Conservation (phyloP, 2,329 filamentous ascomycete genomes). For the Cladosporium sp. region DNA sequence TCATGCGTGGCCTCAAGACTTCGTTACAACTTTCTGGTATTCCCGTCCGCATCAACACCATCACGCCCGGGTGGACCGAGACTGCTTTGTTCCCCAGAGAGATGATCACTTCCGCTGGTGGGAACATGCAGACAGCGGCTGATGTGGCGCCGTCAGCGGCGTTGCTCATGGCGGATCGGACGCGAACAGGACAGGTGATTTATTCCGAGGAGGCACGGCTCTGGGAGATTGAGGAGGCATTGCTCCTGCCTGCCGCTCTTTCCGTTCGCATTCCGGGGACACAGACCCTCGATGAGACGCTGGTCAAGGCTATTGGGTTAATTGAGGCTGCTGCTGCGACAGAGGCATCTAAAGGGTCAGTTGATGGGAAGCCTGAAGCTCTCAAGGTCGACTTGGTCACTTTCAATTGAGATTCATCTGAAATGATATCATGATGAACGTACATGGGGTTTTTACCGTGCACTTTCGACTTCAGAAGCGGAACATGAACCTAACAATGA, state of each 20-base stretch:
- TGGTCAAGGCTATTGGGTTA: not conserved
- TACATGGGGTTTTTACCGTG: not conserved
- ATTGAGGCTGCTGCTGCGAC: not conserved
- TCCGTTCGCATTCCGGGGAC: not conserved
- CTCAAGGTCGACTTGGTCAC: not conserved
- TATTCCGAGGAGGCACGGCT: slow-evolving; percentile 52
- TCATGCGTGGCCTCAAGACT: slow-evolving; percentile 50
- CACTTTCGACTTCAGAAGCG: not conserved
- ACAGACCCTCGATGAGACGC: not conserved
- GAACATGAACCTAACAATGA: not conserved
- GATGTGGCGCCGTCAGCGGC: slow-evolving; percentile 53
- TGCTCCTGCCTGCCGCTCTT: slow-evolving; percentile 26
- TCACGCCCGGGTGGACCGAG: slow-evolving; percentile 58
- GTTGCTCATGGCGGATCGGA: slow-evolving; percentile 51
- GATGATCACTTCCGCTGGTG: slow-evolving; percentile 42
- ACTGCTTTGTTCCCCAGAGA: slow-evolving; percentile 49
- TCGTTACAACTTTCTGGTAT: slow-evolving; percentile 38
- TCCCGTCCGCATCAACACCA: slow-evolving; percentile 57
- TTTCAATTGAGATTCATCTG: not conserved
- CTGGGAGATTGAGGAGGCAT: slow-evolving; percentile 54
- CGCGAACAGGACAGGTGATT: slow-evolving; percentile 54
- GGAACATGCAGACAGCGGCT: slow-evolving; percentile 47
- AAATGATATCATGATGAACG: not conserved
- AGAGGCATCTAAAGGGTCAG: not conserved
- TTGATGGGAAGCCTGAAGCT: not conserved